A percentile compares a stretch with the other conserved stretches of the same genome.
Evolutionary conservation across 495 filamentous ascomycete genomes (phyloP).

Genomic region (Penicillium subrubescens): DNA sequence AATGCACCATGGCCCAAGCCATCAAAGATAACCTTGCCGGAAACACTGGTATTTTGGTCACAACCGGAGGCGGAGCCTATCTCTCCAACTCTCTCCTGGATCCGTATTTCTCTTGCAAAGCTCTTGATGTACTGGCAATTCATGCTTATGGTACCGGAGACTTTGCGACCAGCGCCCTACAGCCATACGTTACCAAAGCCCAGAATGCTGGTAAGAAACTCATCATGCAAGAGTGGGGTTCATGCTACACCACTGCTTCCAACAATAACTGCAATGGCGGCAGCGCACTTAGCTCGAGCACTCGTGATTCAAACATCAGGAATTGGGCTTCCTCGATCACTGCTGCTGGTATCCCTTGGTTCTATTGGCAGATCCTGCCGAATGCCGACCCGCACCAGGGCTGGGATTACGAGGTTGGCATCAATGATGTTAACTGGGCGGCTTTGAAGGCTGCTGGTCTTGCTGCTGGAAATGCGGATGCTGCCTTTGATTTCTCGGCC

Average conservation of each 20-base stretch:
- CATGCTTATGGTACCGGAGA: neutral
- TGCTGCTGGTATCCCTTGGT: slow-evolving; percentile 30
- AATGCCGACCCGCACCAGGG: slow-evolving; percentile 26
- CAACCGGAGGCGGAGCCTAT: neutral
- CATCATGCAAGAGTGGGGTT: slow-evolving; percentile 30
- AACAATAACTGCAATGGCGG: slow-evolving; percentile 20
- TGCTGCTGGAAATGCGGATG: neutral
- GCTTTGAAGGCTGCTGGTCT: slow-evolving; percentile 12
- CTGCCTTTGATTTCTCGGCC: slow-evolving; percentile 9
- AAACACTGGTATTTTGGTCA: neutral
- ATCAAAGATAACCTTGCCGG: neutral
- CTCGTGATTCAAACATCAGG: neutral
- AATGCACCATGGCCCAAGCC: slow-evolving; percentile 1
- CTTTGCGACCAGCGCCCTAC: slow-evolving; percentile 18
- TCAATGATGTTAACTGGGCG: slow-evolving; percentile 16
- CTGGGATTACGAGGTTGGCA: slow-evolving; percentile 25
- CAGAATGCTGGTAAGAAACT: slow-evolving; percentile 25
- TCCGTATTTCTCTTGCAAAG: neutral
- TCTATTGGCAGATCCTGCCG: slow-evolving; percentile 33
- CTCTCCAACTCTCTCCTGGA: neutral
- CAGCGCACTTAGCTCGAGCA: neutral
- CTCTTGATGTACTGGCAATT: neutral
- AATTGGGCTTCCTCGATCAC: slow-evolving; percentile 14
- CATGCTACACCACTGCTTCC: slow-evolving; percentile 19
- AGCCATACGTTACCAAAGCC: slow-evolving; percentile 21